Evolutionary conservation across 257 asterid genomes (phyloP).

Genomic region (Penstemon newberryi): DNA sequence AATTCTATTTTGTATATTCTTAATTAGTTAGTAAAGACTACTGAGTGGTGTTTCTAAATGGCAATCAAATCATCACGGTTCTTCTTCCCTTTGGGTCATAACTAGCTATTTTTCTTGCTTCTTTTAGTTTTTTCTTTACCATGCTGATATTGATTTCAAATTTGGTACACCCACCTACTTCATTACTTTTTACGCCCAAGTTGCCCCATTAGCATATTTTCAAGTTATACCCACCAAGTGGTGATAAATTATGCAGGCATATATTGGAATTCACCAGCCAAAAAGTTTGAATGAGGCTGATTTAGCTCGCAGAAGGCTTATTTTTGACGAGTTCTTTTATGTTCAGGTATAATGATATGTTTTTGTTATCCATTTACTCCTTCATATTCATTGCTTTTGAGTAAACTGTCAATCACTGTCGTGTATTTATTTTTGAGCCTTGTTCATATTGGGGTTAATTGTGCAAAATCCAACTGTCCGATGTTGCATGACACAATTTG

Average conservation of each 20-base stretch:
- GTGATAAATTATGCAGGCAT: conserved; percentile 61
- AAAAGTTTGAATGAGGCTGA: conserved; percentile 66
- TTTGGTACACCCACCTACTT: neutral
- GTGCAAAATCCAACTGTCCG: conserved; percentile 15
- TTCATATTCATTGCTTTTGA: neutral
- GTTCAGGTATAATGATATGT: conserved; percentile 62
- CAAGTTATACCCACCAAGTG: conserved; percentile 1
- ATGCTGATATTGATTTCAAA: neutral
- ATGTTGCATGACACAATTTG: neutral
- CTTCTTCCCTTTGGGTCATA: neutral
- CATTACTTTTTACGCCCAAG: neutral
- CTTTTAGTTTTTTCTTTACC: neutral
- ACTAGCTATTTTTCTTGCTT: neutral
- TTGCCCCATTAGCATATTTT: neutral
- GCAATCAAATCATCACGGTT: neutral
- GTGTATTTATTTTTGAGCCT: neutral
- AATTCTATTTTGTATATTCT: conserved; percentile 5
- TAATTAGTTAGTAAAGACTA: conserved; percentile 3
- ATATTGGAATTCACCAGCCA: conserved; percentile 90
- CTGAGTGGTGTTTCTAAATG: conserved; percentile 8
- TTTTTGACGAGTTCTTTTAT: conserved; percentile 95
- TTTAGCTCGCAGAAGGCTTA: conserved; percentile 89
- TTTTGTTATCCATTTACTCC: conserved; percentile 7
- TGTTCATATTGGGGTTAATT: conserved; percentile 14
- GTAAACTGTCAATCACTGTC: neutral